Conservation (phyloP, 164 flowering plant species). For the Vitis cinerea region DNA sequence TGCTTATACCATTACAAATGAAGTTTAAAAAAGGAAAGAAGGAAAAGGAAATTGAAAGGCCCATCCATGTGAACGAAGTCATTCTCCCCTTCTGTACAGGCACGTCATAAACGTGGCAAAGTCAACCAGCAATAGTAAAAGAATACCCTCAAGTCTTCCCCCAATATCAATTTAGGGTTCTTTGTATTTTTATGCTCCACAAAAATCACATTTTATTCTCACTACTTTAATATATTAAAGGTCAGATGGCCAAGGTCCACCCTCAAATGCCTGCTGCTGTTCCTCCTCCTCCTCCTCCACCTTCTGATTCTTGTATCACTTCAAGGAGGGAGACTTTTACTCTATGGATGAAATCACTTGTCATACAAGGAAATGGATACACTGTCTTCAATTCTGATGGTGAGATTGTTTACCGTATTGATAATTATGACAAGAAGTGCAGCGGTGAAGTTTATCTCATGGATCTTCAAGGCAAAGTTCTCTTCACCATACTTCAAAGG, state of each 20-base stretch:
- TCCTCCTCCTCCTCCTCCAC: not conserved
- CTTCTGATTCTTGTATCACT: constrained; percentile 5
- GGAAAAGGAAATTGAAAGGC: no score
- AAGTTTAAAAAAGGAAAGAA: no score
- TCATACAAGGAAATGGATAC: constrained; percentile 39
- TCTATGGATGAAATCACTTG: constrained; percentile 48
- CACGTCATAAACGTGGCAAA: no score
- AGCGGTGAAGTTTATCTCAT: constrained; percentile 31
- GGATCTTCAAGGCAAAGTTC: constrained; percentile 34
- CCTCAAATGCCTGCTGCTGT: constrained; percentile 3
- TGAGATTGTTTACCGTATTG: constrained; percentile 36
- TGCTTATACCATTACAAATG: no score
- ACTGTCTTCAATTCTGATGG: constrained; percentile 35
- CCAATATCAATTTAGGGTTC: no score
- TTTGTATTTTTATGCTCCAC: no score
- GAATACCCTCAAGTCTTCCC: no score
- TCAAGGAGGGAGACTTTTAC: constrained; percentile 27
- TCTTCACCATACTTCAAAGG: constrained; percentile 30
- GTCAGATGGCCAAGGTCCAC: constrained; percentile 22
- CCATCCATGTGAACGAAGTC: no score
- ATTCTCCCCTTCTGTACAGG: no score
- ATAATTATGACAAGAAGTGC: constrained; percentile 31
- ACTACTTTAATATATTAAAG: no score
- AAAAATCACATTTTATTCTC: no score
- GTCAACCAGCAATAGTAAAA: no score